Conservation (phyloP, 2,329 filamentous ascomycete species). For the Thielaviopsis populi region DNA sequence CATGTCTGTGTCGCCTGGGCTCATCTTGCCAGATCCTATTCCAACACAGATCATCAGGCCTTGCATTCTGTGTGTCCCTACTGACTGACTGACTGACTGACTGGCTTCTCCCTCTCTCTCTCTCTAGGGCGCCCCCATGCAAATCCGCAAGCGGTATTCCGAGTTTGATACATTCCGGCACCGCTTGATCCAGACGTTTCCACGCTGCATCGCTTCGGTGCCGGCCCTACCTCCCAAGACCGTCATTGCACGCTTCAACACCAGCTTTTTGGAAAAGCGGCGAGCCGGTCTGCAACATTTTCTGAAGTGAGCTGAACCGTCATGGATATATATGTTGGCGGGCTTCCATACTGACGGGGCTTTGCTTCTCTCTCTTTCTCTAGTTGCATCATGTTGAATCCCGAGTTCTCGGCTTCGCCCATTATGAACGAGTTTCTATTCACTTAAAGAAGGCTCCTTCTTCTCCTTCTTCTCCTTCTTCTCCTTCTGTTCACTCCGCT, state of each 20-base stretch:
- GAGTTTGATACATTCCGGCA: constrained; percentile 77
- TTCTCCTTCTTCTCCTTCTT: not conserved
- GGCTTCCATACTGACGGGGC: not conserved
- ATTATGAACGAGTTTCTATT: constrained; percentile 86
- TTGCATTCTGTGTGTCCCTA: not conserved
- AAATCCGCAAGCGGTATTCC: constrained; percentile 64
- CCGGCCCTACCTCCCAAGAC: constrained; percentile 87
- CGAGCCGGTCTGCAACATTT: constrained; percentile 79
- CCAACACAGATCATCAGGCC: not conserved
- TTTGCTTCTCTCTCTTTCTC: not conserved
- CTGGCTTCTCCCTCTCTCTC: not conserved
- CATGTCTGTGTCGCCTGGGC: not conserved
- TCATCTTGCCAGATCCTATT: not conserved
- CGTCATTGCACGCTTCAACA: constrained; percentile 70
- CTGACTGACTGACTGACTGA: not conserved
- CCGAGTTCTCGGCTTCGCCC: constrained; percentile 83
- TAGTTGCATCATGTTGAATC: constrained; percentile 82
- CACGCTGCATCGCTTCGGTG: constrained; percentile 68
- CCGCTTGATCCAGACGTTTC: constrained; percentile 65
- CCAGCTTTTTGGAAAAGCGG: constrained; percentile 72
- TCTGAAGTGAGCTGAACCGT: constrained; percentile 52
- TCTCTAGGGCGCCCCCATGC: constrained; percentile 43
- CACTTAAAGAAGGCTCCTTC: constrained; percentile 26
- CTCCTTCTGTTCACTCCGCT: no score
- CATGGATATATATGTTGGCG: no score